Conservation (phyloP, 805 yeast genomes). For the Candida dendrica region DNA sequence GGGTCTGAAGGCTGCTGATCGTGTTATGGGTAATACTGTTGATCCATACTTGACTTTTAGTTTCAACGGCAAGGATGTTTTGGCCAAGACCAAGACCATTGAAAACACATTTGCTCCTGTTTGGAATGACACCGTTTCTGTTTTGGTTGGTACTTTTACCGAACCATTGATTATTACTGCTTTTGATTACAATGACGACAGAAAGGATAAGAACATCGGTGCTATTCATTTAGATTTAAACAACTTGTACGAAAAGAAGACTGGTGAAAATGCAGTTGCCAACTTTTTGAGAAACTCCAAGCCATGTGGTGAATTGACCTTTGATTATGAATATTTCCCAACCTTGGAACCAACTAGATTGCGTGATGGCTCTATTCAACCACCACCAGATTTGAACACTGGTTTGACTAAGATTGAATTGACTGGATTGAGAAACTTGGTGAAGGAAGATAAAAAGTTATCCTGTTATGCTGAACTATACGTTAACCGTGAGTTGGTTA, state of each 20-base stretch:
- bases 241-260: conserved; percentile 45
- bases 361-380: conserved; percentile 76
- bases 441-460: conserved; percentile 37
- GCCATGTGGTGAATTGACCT: conserved; percentile 67
- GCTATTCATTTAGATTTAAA: conserved; percentile 67
- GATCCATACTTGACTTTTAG: conserved; percentile 86
- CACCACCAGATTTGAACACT: conserved; percentile 89
- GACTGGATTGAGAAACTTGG: conserved; percentile 46
- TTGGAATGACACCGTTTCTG: conserved; percentile 75
- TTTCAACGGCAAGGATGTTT: conserved; percentile 41
- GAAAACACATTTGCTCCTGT: conserved; percentile 63
- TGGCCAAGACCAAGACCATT: conserved; percentile 65
- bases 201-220: conserved; percentile 80
- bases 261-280: conserved; percentile 36
- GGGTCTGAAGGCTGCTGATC: conserved; percentile 60
- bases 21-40: conserved; percentile 63
- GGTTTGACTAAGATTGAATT: conserved; percentile 77
- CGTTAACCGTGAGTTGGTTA: conserved; percentile 51
- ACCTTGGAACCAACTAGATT: conserved; percentile 50
- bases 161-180: conserved; percentile 75
- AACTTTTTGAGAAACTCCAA: conserved; percentile 75
- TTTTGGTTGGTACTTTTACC: conserved; percentile 66
- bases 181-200: conserved; percentile 70
- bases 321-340: conserved; percentile 71
- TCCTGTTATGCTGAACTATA: conserved; percentile 67